phyloP scores from a whole-genome alignment of 441 rosid species.

The Raphanus hybrid region DNA sequence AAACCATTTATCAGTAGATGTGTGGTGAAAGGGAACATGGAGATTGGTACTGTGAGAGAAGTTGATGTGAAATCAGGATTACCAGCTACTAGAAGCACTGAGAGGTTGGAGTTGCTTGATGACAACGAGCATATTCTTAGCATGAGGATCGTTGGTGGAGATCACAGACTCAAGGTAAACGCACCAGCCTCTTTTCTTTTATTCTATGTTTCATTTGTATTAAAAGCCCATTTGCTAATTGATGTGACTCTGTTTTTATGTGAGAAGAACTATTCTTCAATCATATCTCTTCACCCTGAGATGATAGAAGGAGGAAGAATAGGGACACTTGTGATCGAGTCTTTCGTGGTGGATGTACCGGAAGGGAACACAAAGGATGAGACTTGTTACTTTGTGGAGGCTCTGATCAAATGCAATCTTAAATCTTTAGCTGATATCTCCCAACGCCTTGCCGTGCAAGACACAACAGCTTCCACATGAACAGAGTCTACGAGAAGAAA shows the following conservation, averaged over 20 bases:
- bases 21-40: slow-evolving; percentile 61
- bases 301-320: slow-evolving; percentile 66
- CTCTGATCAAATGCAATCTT: slow-evolving; percentile 74
- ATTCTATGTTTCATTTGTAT: neutral
- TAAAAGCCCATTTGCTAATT: too few relatives aligned
- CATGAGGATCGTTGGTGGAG: slow-evolving; percentile 71
- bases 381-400: slow-evolving; percentile 77
- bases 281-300: slow-evolving; percentile 74
- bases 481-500: slow-evolving; percentile 41
- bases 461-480: slow-evolving; percentile 65
- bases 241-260: neutral
- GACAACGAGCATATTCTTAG: slow-evolving; percentile 70
- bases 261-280: slow-evolving; percentile 70
- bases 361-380: slow-evolving; percentile 74
- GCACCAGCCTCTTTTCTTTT: too few relatives aligned
- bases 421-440: slow-evolving; percentile 78
- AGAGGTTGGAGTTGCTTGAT: slow-evolving; percentile 70
- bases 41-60: slow-evolving; percentile 75
- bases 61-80: slow-evolving; percentile 76
- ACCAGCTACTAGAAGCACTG: slow-evolving; percentile 78
- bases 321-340: slow-evolving; percentile 66
- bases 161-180: slow-evolving; percentile 69
- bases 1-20: slow-evolving; percentile 76
- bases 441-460: slow-evolving; percentile 77
- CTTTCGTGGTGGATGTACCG: slow-evolving; percentile 76